Evolutionary conservation across 148 eudicot species (phyloP).

Genomic region (Camellia sinensis): DNA sequence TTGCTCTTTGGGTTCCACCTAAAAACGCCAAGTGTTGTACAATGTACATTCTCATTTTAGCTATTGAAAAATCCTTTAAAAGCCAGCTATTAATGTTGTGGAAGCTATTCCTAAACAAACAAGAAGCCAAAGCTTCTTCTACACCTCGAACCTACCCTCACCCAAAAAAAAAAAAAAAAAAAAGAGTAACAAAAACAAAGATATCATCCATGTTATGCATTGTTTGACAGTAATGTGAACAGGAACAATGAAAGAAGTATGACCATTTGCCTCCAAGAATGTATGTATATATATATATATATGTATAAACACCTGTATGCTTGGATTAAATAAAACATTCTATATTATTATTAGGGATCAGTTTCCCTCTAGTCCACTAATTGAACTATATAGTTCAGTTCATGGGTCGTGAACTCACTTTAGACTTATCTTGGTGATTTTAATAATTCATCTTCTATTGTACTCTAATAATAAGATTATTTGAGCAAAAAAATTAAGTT

Average conservation of each 20-base stretch:
- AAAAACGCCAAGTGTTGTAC: too few relatives aligned
- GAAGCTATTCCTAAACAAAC: background rate
- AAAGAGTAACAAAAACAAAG: background rate
- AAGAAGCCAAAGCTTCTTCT: background rate
- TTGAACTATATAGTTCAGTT: too few relatives aligned
- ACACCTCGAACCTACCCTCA: too few relatives aligned
- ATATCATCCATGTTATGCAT: background rate
- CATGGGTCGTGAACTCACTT: too few relatives aligned
- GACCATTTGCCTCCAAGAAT: background rate
- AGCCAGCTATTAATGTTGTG: background rate
- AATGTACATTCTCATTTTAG: background rate
- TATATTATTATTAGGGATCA: too few relatives aligned
- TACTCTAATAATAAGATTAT: too few relatives aligned
- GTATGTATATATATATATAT: too few relatives aligned
- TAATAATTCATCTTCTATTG: too few relatives aligned
- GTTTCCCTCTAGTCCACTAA: too few relatives aligned
- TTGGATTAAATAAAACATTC: background rate
- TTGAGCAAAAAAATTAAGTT: too few relatives aligned
- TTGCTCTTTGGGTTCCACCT: too few relatives aligned
- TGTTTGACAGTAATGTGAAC: slow-evolving; percentile 4
- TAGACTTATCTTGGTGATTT: too few relatives aligned
- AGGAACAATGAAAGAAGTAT: background rate
- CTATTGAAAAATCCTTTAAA: background rate
- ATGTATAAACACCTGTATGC: background rate
- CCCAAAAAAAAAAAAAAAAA: background rate